Evolutionary conservation across 345 rosid genomes (phyloP), one percentile per base, ranked within the genome.

Genomic region (Eucalyptus marginata): DNA sequence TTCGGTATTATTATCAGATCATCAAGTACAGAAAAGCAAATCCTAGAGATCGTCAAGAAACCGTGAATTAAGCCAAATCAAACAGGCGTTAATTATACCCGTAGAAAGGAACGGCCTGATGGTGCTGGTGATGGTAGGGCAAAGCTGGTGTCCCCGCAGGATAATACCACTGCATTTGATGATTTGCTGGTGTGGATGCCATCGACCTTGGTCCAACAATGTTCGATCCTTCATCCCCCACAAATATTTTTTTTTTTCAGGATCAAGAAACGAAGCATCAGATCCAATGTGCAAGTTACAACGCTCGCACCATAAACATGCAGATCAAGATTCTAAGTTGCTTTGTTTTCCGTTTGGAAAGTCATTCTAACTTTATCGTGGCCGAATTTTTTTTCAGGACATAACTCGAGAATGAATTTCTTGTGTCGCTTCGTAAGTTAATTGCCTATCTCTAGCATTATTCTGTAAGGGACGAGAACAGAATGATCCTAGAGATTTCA

Each of bases 161-260:
- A 87, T 96, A 97, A 86, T 95, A 96, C 99, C 98, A 96, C 88
- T 94, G 99, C 90, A 94, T 92, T 47, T 94, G 99, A 91, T 93
- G 99, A 92, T 93, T 94, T 24, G 95, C 92, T 10, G 95, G 93
- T 58, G 95, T 92, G 80, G 94, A 83, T 89, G 95, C 89, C 51
- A 94, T 86, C 89, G 94, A 87, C 90, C 96, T 95, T 58, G 93
- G 94, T 87, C 93, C 96, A 86, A 85, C 92, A 84, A 79, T 90
- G 81, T 92, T 94, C 7, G 94, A 90, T 91, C 95, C 97, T 96
- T 93, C 93, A 90, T 46, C 43, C 88, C 88, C 46, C 36, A 44
- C 25, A 27, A 62, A 56, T 56, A n/a, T 56, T 56, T 25, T 11
- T 56, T 24, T 56, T 81, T 44, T 81, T 43, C 50, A 50, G 49